These are phyloP conservation scores for Luffa aegyptiaca DNA, from an alignment of 306 rosid genomes.

Conservation along the genomic window DNA sequence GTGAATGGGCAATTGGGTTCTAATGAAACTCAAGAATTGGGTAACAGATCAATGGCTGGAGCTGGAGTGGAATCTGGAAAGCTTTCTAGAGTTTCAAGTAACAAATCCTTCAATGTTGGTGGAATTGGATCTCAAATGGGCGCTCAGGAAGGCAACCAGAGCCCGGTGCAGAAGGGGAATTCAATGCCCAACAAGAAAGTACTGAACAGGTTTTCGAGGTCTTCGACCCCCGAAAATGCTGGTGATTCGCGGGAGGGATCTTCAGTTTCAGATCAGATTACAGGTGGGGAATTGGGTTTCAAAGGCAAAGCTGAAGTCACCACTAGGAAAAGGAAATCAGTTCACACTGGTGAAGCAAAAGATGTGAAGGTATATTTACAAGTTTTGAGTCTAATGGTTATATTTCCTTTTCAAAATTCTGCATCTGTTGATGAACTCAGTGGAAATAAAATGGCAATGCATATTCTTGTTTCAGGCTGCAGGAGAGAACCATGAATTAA, in stretches of 20 bases:
- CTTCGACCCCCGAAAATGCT: constrained; percentile 38
- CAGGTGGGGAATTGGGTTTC: constrained; percentile 23
- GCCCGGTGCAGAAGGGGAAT: constrained; percentile 5
- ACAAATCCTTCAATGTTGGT: constrained; percentile 9
- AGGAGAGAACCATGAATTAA: constrained; percentile 21
- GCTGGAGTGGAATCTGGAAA: constrained; percentile 21
- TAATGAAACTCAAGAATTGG: constrained; percentile 27
- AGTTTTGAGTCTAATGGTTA: background rate
- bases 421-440: background rate
- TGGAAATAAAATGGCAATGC: background rate
- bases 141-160: constrained; percentile 19
- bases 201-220: constrained; percentile 23
- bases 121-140: constrained; percentile 18
- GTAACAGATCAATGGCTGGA: constrained; percentile 21
- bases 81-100: constrained; percentile 26
- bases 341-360: constrained; percentile 33
- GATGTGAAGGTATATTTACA: constrained; percentile 25
- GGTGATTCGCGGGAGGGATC: constrained; percentile 48
- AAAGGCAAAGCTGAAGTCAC: constrained; percentile 21
- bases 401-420: background rate
- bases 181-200: constrained; percentile 19
- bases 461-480: constrained; percentile 17
- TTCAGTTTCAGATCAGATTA: constrained; percentile 44
- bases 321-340: constrained; percentile 34
- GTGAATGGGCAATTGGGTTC: constrained; percentile 20